Conservation (phyloP, 2,329 filamentous ascomycete species). For the Rhynchosporium secalis region DNA sequence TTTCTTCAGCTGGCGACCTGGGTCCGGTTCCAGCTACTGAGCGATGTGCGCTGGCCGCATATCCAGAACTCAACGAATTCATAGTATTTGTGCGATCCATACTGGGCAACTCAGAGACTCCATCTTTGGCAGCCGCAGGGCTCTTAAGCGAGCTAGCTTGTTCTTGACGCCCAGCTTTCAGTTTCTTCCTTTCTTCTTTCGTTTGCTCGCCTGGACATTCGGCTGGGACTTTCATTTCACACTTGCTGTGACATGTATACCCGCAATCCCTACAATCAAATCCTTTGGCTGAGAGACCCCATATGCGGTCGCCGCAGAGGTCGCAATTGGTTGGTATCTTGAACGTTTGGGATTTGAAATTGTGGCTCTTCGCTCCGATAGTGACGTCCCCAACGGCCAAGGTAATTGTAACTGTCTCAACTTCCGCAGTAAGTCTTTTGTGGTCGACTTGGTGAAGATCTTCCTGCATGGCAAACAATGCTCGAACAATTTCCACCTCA, state of each 20-base stretch:
- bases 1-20: conserved; percentile 53
- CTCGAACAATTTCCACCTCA: conserved; percentile 79
- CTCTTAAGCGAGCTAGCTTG: conserved; percentile 56
- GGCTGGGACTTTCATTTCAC: conserved; percentile 96
- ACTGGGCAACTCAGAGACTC: conserved; percentile 62
- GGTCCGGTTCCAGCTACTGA: conserved; percentile 65
- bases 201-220: conserved; percentile 91
- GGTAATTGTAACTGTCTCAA: conserved; percentile 93
- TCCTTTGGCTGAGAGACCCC: conserved; percentile 94
- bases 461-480: conserved; percentile 84
- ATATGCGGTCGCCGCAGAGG: conserved; percentile 92
- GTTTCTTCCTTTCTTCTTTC: conserved; percentile 94
- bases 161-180: conserved; percentile 83
- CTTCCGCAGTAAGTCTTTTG: conserved; percentile 81
- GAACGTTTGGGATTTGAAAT: conserved; percentile 98
- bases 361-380: conserved; percentile 88
- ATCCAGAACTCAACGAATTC: conserved; percentile 86
- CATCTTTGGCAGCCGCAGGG: conserved; percentile 41
- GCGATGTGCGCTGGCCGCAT: conserved; percentile 74
- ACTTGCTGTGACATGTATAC: conserved; percentile 98
- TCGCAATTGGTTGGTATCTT: conserved; percentile 99
- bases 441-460: conserved; percentile 81
- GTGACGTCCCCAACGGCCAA: conserved; percentile 88
- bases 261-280: conserved; percentile 96
- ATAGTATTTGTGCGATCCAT: conserved; percentile 81